Percentiles rank a stretch among this genome's conserved stretches.
These are phyloP conservation scores for Gynandropsis gynandra DNA, from an alignment of 345 rosid genomes.

Conservation along the genomic window DNA sequence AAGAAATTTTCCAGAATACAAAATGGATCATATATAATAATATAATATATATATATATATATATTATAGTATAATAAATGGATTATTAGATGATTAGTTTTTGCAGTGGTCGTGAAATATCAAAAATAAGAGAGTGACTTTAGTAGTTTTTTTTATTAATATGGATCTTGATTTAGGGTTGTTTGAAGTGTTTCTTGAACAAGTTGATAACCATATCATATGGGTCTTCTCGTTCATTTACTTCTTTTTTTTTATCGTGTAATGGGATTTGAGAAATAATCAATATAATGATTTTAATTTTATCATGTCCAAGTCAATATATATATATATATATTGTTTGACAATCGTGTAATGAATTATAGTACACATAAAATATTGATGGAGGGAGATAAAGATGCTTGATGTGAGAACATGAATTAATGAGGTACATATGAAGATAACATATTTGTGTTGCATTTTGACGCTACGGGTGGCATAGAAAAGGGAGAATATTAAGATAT, in stretches of 20 bases:
- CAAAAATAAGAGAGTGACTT: conserved; percentile 18
- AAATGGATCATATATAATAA: not conserved
- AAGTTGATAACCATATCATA: conserved; percentile 15
- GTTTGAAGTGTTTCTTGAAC: conserved; percentile 1
- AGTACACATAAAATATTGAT: conserved; percentile 12
- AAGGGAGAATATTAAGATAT: too few relatives aligned
- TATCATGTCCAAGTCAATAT: too few relatives aligned
- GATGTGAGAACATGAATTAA: conserved; percentile 17
- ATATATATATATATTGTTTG: not conserved
- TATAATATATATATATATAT: conserved; percentile 9
- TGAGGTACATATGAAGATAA: conserved; percentile 21
- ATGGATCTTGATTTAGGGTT: conserved; percentile 21
- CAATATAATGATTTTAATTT: conserved; percentile 13
- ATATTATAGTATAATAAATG: conserved; percentile 23
- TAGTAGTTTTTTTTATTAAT: conserved; percentile 13
- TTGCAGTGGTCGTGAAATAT: conserved; percentile 16
- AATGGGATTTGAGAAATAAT: conserved; percentile 17
- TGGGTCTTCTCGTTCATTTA: conserved; percentile 22
- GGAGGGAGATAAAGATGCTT: conserved; percentile 18
- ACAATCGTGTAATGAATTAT: conserved; percentile 4
- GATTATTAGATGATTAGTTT: conserved; percentile 13
- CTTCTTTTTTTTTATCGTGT: conserved; percentile 22
- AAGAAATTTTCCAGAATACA: conserved; percentile 17
- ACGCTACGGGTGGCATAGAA: too few relatives aligned
- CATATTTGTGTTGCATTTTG: conserved; percentile 28